Evolutionary conservation across 805 yeast genomes (phyloP), one percentile per base, ranked within the genome.

Genomic region (Pichia deserticola): DNA sequence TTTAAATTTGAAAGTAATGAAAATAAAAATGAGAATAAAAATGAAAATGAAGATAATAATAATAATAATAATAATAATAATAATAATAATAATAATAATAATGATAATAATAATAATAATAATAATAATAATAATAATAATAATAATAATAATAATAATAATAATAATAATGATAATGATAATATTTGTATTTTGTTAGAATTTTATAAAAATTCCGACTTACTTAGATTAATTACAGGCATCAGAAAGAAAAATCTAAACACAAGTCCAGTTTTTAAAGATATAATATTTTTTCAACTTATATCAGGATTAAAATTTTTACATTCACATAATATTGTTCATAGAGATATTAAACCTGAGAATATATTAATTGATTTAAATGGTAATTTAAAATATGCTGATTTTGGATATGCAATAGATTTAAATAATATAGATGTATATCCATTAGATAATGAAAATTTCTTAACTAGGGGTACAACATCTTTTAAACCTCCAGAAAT

Each of bases 301-400:
- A 81, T 73, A 15, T 62, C 65, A 40, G 79, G 74, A 0, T 77
- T 77, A 27, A 64, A 68, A 44, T 73, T 60, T 48, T 59, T 78
- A 20, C 83, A 78, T 57, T 52, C 61, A 7, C 61, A 66, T 13
- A 60, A 64, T 12, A 70, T 78, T 4, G 74, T 67, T 8, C 83
- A 78, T 56, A 55, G 82, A 28, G 83, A 78, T 54, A 61, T 78
- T 42, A 78, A 78, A 55, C 82, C 82, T 3, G 82, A 78, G 51
- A 78, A 78, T 59, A 67, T 74, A 40, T 58, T 78, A 27, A 70
- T 78, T 40, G 79, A 72, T 55, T 59, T 57, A 9, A 55, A 62
- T 12, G 83, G 83, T 4, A 61, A 60, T 11, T 62, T 78, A 37
- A 71, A 73, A 45, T 65, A 77, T 41, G 64, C 71, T 27, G 83